Evolutionary conservation across 176 grass and related monocot genomes (phyloP), one percentile per base, ranked within the genome.

Genomic region (Aegilops bicornis): DNA sequence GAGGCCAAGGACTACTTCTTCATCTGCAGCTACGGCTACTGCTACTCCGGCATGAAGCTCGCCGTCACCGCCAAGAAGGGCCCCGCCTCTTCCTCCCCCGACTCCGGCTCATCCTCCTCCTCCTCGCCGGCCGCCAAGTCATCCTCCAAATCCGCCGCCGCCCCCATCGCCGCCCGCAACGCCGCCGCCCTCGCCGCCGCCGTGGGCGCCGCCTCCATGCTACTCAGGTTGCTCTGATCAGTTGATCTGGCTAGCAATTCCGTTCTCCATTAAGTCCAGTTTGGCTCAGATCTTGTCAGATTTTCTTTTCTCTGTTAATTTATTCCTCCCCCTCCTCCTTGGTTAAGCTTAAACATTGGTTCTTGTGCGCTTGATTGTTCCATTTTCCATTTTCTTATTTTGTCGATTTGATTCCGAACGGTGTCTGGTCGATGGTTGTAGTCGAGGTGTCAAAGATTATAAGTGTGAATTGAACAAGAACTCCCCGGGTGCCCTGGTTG

Each of bases 21-120:
- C 90, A 94, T 99, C 89, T 96, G 97, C 87, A 99, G 97, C 84
- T 96, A 89, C 37, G 97, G 97, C 3, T 99, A 99, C 92, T 99
- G 97, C 90, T 99, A 94, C 83, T 9, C 37, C 14, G 97, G 97
- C 36, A 99, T 99, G 97, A 99, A 96, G 88, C 82, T 99, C 31
- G 61, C 89, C 79, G 42, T 99, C 82, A 90, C 69, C 22, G 97
- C 89, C 27, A 89, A 96, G 85, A 60, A 74, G 72, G 77, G 89
- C 6, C 32, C 91, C 0, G 29, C 89, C 19, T 79, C 91, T 8
- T 59, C 50, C 33, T 27, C 64, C n/a, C 19, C 81, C 2, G 42
- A 67, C 6, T 13, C 81, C 2, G 42, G 59, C 6, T 17, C 20
- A 2, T 83, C 3, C 66, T 72, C 64, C 5, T 56, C 56, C 25